A percentile compares a stretch with the other conserved stretches of the same genome.
These are phyloP conservation scores for Carex kokanica DNA, from an alignment of 176 grass and related monocot species.

Conservation along the genomic window DNA sequence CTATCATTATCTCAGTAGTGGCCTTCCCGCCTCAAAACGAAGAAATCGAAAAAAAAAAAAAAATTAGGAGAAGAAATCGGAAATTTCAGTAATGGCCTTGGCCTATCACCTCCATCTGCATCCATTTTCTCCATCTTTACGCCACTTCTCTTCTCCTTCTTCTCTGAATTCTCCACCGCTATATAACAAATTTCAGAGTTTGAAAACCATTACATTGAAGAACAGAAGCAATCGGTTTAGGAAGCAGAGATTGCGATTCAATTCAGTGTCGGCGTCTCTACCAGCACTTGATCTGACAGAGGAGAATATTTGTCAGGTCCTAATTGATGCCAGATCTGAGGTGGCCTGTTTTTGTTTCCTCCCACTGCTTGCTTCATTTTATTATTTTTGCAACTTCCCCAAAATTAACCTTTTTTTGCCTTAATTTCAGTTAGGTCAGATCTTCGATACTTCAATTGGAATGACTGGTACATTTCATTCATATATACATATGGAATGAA, in stretches of 20 bases:
- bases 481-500: background rate
- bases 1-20: background rate
- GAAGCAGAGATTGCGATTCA: slow-evolving; percentile 10
- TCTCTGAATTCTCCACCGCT: background rate
- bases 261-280: slow-evolving; percentile 31
- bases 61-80: slow-evolving; percentile 37
- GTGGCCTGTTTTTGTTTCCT: background rate
- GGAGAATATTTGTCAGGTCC: slow-evolving; percentile 64
- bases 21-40: background rate
- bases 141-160: background rate
- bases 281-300: slow-evolving; percentile 81
- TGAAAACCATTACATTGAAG: background rate
- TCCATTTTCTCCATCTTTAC: background rate
- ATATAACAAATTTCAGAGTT: background rate
- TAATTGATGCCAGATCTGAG: slow-evolving; percentile 70
- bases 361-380: background rate
- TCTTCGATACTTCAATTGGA: slow-evolving; percentile 81
- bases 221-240: background rate
- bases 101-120: background rate
- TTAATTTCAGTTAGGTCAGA: slow-evolving; percentile 65
- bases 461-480: slow-evolving; percentile 56
- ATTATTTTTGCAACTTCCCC: background rate
- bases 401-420: slow-evolving; percentile 8
- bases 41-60: slow-evolving; percentile 17
- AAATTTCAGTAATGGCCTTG: slow-evolving; percentile 30